Percentiles rank a stretch among this genome's conserved stretches.
phyloP scores from a whole-genome alignment of 2,329 filamentous ascomycete genomes.

The Pseudophaeomoniella oleicola region DNA sequence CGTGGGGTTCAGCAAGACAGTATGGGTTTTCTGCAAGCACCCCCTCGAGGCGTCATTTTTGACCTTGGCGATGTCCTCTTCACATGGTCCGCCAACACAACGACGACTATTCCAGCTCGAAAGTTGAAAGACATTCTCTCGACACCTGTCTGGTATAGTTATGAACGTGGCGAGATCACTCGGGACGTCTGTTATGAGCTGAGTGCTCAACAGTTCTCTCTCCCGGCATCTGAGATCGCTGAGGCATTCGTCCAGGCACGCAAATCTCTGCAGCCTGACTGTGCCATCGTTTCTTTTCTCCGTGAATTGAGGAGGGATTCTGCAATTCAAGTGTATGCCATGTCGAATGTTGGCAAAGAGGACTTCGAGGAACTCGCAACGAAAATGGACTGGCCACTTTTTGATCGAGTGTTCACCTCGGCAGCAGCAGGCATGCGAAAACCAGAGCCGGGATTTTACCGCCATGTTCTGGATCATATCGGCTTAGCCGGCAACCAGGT shows the following conservation, averaged over 20 bases:
- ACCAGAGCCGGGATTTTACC: slow-evolving; percentile 19
- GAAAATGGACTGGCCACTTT: slow-evolving; percentile 17
- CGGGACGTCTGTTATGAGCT: slow-evolving; percentile 13
- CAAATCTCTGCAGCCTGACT: slow-evolving; percentile 13
- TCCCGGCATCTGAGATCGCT: slow-evolving; percentile 12
- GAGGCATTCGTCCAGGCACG: slow-evolving; percentile 16
- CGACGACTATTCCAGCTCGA: slow-evolving; percentile 11
- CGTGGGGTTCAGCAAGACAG: too few species aligned
- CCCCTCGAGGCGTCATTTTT: slow-evolving; percentile 13
- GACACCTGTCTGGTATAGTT: slow-evolving; percentile 14
- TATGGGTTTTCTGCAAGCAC: too few species aligned
- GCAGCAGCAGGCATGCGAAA: slow-evolving; percentile 19
- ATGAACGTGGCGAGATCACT: slow-evolving; percentile 15
- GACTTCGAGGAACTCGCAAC: slow-evolving; percentile 13
- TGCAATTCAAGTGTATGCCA: slow-evolving; percentile 14
- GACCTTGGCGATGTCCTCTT: slow-evolving; percentile 22
- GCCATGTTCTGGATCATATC: slow-evolving; percentile 15
- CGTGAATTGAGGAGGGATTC: slow-evolving; percentile 8
- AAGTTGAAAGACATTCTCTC: slow-evolving; percentile 13
- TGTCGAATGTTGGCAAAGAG: slow-evolving; percentile 18
- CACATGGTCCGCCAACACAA: slow-evolving; percentile 15
- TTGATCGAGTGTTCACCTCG: slow-evolving; percentile 21
- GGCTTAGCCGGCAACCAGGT: slow-evolving; percentile 6
- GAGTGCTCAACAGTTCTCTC: slow-evolving; percentile 11
- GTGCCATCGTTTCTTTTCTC: slow-evolving; percentile 11